Percentiles rank a stretch among this genome's conserved stretches.
phyloP scores from a whole-genome alignment of 768 basidiomycete species.

The Podaxis sp. region DNA sequence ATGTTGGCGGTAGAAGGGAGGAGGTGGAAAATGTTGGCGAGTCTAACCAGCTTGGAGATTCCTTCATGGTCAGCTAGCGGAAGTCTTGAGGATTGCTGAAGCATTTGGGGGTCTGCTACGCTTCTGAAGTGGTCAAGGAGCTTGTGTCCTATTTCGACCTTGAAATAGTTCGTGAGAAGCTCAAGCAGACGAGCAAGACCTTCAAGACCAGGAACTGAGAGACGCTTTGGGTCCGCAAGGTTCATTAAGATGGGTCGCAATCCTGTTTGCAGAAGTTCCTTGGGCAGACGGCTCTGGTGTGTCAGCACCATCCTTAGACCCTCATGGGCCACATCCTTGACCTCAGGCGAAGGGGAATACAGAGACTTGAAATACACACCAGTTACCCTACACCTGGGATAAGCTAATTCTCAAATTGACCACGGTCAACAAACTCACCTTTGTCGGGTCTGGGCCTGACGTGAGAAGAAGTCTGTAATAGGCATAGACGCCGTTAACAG shows the following conservation, averaged over 20 bases:
- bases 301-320: slow-evolving; percentile 86
- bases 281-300: slow-evolving; percentile 89
- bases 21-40: slow-evolving; percentile 97
- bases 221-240: slow-evolving; percentile 91
- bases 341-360: slow-evolving; percentile 86
- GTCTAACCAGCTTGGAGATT: slow-evolving; percentile 89
- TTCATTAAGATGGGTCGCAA: slow-evolving; percentile 97
- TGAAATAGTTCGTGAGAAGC: slow-evolving; percentile 97
- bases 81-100: slow-evolving; percentile 74
- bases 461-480: slow-evolving; percentile 88
- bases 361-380: slow-evolving; percentile 98
- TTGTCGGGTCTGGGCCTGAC: slow-evolving; percentile 81
- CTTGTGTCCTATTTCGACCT: slow-evolving; percentile 98
- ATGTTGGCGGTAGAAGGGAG: slow-evolving; percentile 91
- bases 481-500: slow-evolving; percentile 94
- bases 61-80: slow-evolving; percentile 87
- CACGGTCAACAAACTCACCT: slow-evolving; percentile 47
- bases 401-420: neutral
- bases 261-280: slow-evolving; percentile 93
- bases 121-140: slow-evolving; percentile 94
- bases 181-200: slow-evolving; percentile 92
- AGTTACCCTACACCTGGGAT: slow-evolving; percentile 63
- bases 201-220: slow-evolving; percentile 90
- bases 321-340: slow-evolving; percentile 95
- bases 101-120: slow-evolving; percentile 86